These are phyloP conservation scores for Fomes fomentarius DNA, from an alignment of 1,284 basidiomycete genomes.

Conservation along the genomic window DNA sequence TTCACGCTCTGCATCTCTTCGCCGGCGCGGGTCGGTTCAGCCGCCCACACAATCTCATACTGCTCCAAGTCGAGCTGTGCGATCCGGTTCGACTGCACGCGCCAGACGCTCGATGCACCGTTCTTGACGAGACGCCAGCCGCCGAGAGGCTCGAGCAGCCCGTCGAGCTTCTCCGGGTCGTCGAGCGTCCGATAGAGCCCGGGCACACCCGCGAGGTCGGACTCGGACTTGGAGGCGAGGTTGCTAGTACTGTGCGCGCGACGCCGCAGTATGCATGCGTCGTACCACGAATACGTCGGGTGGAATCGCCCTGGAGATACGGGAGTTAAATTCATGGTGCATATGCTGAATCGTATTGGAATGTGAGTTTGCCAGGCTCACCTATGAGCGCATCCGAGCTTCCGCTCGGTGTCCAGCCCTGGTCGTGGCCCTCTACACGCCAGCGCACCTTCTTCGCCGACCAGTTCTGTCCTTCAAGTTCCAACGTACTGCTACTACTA, in stretches of 20 bases:
- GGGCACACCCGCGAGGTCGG: background rate
- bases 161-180: background rate
- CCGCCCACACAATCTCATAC: conserved; percentile 2
- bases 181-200: background rate
- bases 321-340: background rate
- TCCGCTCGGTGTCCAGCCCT: background rate
- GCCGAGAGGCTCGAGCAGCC: no score
- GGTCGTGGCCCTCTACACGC: background rate
- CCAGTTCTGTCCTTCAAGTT: background rate
- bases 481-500: no score
- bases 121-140: conserved; percentile 3
- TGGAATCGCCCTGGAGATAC: background rate
- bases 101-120: background rate
- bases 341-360: background rate
- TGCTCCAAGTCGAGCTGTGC: background rate
- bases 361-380: no score
- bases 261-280: background rate
- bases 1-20: background rate
- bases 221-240: background rate
- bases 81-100: conserved; percentile 9
- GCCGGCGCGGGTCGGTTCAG: background rate
- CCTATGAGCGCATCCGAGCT: no score
- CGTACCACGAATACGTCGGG: background rate
- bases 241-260: no score
- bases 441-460: background rate